Percentiles rank a stretch among this genome's conserved stretches.
phyloP scores from a whole-genome alignment of 495 filamentous ascomycete species.

The Penicillium paxilli region DNA sequence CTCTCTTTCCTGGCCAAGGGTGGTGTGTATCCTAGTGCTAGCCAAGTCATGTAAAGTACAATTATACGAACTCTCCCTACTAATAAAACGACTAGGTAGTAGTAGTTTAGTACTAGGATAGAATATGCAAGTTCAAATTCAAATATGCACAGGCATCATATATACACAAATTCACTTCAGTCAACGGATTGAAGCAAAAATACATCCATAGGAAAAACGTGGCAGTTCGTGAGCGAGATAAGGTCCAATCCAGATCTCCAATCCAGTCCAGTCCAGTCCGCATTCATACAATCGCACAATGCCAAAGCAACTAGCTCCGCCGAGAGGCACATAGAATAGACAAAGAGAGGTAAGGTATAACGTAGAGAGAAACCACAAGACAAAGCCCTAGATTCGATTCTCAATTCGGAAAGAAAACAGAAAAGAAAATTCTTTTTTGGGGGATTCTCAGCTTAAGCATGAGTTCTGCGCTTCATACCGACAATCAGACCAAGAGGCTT shows the following conservation, averaged over 20 bases:
- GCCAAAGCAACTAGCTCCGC: background rate
- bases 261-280: background rate
- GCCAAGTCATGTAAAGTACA: too few relatives aligned
- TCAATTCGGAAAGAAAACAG: too few relatives aligned
- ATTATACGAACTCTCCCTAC: too few relatives aligned
- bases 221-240: slow-evolving; percentile 15
- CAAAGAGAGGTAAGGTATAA: too few relatives aligned
- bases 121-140: background rate
- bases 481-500: slow-evolving; percentile 79
- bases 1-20: too few relatives aligned
- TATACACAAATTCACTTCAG: slow-evolving; percentile 16
- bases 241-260: background rate
- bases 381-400: too few relatives aligned
- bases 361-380: too few relatives aligned
- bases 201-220: slow-evolving; percentile 6
- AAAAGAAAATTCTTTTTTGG: too few relatives aligned
- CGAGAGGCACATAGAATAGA: background rate
- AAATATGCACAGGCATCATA: slow-evolving; percentile 6
- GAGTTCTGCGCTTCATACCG: slow-evolving; percentile 58
- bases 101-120: too few relatives aligned
- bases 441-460: too few relatives aligned
- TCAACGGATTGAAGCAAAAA: background rate
- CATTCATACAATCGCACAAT: background rate
- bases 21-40: too few relatives aligned
- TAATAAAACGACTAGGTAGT: too few relatives aligned